These are phyloP conservation scores for Hymenoscyphus scutula DNA, from an alignment of 2,329 filamentous ascomycete species.

Conservation along the genomic window DNA sequence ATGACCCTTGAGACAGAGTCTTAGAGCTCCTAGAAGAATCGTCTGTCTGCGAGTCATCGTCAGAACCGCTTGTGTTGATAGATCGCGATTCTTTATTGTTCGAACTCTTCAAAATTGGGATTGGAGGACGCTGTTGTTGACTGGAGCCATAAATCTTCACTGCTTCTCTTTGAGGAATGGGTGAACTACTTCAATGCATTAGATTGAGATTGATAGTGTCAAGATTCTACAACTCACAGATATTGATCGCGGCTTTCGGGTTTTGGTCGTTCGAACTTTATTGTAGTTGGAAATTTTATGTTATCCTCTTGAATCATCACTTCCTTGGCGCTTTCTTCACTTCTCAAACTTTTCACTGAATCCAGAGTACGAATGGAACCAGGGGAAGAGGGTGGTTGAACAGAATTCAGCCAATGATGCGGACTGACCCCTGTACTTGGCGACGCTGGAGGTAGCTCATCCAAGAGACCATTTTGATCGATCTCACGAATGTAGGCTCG, in stretches of 20 bases:
- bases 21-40: slow-evolving; percentile 12
- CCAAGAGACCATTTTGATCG: slow-evolving; percentile 54
- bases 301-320: slow-evolving; percentile 33
- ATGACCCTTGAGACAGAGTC: slow-evolving; percentile 16
- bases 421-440: slow-evolving; percentile 30
- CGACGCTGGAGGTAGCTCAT: slow-evolving; percentile 39
- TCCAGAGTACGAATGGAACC: slow-evolving; percentile 26
- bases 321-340: slow-evolving; percentile 28
- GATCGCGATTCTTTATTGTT: slow-evolving; percentile 22
- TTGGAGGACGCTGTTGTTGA: slow-evolving; percentile 13
- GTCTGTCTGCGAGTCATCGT: slow-evolving; percentile 23
- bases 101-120: slow-evolving; percentile 22
- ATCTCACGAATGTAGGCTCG: slow-evolving; percentile 61
- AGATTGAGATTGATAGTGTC: not conserved
- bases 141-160: slow-evolving; percentile 5
- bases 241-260: slow-evolving; percentile 18
- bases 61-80: slow-evolving; percentile 22
- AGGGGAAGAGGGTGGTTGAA: slow-evolving; percentile 18
- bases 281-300: slow-evolving; percentile 34
- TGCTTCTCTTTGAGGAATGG: not conserved
- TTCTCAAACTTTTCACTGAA: slow-evolving; percentile 21
- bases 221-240: not conserved
- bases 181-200: not conserved
- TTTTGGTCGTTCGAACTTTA: slow-evolving; percentile 30
- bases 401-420: slow-evolving; percentile 29